Base-by-base conservation (phyloP, 2,329 filamentous ascomycete genomes). In the Aspergillus sp. region DNA sequence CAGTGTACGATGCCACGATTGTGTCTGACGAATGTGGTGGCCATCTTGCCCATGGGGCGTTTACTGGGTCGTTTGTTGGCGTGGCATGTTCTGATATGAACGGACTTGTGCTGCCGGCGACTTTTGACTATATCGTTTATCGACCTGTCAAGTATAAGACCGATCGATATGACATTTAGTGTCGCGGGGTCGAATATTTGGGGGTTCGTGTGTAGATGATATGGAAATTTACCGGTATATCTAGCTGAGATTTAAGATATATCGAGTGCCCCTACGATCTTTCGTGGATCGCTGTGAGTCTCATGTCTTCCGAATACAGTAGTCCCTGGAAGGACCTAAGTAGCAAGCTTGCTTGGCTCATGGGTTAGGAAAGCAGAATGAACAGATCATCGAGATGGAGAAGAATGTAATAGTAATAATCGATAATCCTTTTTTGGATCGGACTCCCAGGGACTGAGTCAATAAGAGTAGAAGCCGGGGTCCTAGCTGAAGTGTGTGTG, bases 141-240 rank as follows among this genome's bases (percentile, higher is more conserved):
- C 21, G 43, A n/a, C 52, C 52, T 4, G 47, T 54, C 5, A 20
- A 36, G 29, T 36, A 54, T 31, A 19, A 19, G 2, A 43, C 47
- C 2, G 52, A 54, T 47, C 52, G 47, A 21, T 54, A 68, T 76
- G 76, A 50, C 32, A 17, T 40, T 13, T 40, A 40, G 36, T 40
- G 36, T 32, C n/a, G n/a, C n/a, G 29, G 29, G 29, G 29, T 32
- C 6, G 6, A 32, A 32, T 32, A 32, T 32, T 32, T 32, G 6
- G 29, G 29, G 29, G 29, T 32, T 32, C 7, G 13, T 32, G 29
- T 32, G 29, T 6, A 32, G n/a, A n/a, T n/a, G 29, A 32, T 32
- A 32, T 32, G 29, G 13, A 32, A 32, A 32, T 32, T 32, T 32
- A 32, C 29, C 29, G 29, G 29, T 13, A 32, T 32, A 32, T 32